phyloP scores from a whole-genome alignment of 495 filamentous ascomycete genomes.

The Xylaria sp. region DNA sequence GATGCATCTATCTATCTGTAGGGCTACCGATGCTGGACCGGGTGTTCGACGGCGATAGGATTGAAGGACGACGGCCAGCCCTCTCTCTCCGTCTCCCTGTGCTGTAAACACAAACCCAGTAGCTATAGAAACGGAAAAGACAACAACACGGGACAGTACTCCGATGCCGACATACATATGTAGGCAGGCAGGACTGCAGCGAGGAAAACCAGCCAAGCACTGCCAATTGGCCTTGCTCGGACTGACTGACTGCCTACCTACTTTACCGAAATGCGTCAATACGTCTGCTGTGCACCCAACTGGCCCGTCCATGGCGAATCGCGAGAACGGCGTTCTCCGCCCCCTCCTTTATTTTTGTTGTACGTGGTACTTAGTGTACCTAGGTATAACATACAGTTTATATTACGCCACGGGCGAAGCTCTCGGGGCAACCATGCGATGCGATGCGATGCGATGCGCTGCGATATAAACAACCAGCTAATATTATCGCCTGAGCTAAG shows the following conservation, averaged over 20 bases:
- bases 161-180: background rate
- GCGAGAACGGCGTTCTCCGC: conserved; percentile 23
- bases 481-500: conserved; percentile 8
- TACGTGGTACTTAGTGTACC: too few relatives aligned
- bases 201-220: conserved; percentile 5
- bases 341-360: background rate
- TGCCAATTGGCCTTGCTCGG: conserved; percentile 6
- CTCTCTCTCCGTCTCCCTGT: too few relatives aligned
- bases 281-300: conserved; percentile 22
- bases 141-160: background rate
- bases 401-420: background rate
- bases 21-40: background rate
- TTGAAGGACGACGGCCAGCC: background rate
- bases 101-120: background rate
- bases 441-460: too few relatives aligned
- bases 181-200: background rate
- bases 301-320: conserved; percentile 6
- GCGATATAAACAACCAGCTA: too few relatives aligned
- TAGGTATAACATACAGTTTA: too few relatives aligned
- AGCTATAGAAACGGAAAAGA: background rate
- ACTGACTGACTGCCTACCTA: too few relatives aligned
- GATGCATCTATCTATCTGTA: background rate
- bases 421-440: too few relatives aligned
- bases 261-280: conserved; percentile 16
- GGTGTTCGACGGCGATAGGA: background rate